These are phyloP conservation scores for Xylaria acuta DNA, from an alignment of 495 filamentous ascomycete species.

Conservation along the genomic window DNA sequence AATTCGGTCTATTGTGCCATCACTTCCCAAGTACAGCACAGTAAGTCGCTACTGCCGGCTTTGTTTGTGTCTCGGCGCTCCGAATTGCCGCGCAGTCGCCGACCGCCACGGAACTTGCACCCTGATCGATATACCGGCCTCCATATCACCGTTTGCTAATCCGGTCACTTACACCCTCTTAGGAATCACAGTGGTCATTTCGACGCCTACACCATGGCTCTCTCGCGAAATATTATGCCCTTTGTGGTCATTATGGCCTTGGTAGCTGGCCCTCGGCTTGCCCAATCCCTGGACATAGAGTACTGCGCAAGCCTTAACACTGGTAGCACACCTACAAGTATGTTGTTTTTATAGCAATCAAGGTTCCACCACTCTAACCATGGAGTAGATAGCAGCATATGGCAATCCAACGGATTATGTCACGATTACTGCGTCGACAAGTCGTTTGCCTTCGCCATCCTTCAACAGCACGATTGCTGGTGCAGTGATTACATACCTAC, in stretches of 20 bases:
- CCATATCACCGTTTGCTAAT: background rate
- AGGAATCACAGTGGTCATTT: background rate
- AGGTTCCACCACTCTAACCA: conserved; percentile 13
- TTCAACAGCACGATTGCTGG: conserved; percentile 50
- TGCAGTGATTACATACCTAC: conserved; percentile 49
- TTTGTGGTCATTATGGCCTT: conserved; percentile 27
- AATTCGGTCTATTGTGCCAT: background rate
- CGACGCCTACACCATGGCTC: conserved; percentile 31
- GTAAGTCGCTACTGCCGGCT: conserved; percentile 9
- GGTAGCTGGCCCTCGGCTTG: conserved; percentile 15
- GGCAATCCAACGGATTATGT: conserved; percentile 55
- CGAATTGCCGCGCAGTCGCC: background rate
- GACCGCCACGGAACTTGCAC: background rate
- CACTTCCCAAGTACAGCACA: background rate
- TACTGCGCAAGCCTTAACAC: conserved; percentile 54
- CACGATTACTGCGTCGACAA: conserved; percentile 42
- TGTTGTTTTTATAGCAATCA: conserved; percentile 24
- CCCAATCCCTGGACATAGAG: conserved; percentile 39
- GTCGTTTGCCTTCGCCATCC: conserved; percentile 47
- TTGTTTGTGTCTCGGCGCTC: background rate
- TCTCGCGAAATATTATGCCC: conserved; percentile 22
- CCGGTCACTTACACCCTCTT: background rate
- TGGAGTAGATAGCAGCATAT: conserved; percentile 46
- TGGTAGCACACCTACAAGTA: conserved; percentile 42
- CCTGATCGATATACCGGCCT: background rate